Evolutionary conservation across 1,284 basidiomycete species (phyloP).

Genomic region (Crucibulum parvulum): DNA sequence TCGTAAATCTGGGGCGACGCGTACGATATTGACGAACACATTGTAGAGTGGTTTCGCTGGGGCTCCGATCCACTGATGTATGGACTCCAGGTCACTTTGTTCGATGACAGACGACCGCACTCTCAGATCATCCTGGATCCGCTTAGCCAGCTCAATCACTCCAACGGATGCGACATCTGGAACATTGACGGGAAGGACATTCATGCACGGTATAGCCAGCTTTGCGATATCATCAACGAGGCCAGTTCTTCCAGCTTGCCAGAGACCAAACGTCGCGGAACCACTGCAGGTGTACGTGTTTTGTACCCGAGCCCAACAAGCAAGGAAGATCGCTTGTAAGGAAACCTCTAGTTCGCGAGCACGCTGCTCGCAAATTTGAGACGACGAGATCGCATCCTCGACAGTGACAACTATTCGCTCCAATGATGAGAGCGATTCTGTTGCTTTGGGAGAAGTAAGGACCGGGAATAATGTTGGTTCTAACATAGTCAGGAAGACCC

Average conservation of each 20-base stretch:
- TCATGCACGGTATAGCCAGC: slow-evolving; percentile 53
- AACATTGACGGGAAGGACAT: slow-evolving; percentile 51
- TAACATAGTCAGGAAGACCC: slow-evolving; percentile 34
- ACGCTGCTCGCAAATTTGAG: slow-evolving; percentile 19
- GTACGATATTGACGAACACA: slow-evolving; percentile 54
- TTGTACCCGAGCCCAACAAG: slow-evolving; percentile 53
- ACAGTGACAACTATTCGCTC: slow-evolving; percentile 21
- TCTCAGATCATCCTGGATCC: slow-evolving; percentile 44
- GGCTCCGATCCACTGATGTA: slow-evolving; percentile 43
- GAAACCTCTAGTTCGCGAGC: slow-evolving; percentile 40
- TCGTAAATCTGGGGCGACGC: slow-evolving; percentile 26
- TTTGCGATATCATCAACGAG: slow-evolving; percentile 39
- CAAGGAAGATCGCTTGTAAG: slow-evolving; percentile 48
- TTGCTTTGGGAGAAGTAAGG: slow-evolving; percentile 5
- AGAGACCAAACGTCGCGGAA: slow-evolving; percentile 49
- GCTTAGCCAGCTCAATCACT: slow-evolving; percentile 33
- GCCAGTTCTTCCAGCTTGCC: slow-evolving; percentile 53
- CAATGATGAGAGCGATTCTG: background rate
- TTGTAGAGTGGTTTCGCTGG: slow-evolving; percentile 45
- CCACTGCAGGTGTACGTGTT: slow-evolving; percentile 34
- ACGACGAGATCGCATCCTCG: background rate
- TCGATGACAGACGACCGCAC: slow-evolving; percentile 47
- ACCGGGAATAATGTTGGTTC: slow-evolving; percentile 39
- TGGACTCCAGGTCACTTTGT: slow-evolving; percentile 45
- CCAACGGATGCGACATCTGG: slow-evolving; percentile 17